Conservation (phyloP, 2,329 filamentous ascomycete genomes). For the Cadophora malorum region DNA sequence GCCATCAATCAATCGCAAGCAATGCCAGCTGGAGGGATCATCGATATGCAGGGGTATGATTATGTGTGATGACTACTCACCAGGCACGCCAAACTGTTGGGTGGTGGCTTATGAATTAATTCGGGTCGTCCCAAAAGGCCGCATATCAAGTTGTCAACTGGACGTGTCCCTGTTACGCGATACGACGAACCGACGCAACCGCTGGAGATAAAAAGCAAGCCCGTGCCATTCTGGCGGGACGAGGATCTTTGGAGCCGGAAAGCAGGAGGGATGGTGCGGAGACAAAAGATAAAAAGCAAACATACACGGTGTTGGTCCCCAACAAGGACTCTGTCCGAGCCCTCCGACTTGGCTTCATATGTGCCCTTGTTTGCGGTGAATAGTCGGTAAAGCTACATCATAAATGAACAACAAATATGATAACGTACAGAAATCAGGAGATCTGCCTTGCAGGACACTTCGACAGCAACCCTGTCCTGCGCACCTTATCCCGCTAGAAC, state of each 20-base stretch:
- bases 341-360: background rate
- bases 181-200: conserved; percentile 15
- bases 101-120: conserved; percentile 3
- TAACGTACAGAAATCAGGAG: background rate
- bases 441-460: background rate
- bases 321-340: conserved; percentile 14
- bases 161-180: background rate
- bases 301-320: background rate
- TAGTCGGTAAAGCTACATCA: background rate
- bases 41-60: conserved; percentile 10
- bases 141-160: background rate
- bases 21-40: background rate
- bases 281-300: conserved; percentile 17
- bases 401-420: background rate
- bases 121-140: background rate
- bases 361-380: background rate
- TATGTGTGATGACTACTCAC: background rate
- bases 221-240: conserved; percentile 17
- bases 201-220: conserved; percentile 22
- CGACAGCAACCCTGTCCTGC: background rate
- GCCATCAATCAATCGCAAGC: conserved; percentile 3
- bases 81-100: background rate
- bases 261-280: conserved; percentile 11
- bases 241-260: conserved; percentile 13
- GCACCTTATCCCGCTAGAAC: background rate